phyloP scores from a whole-genome alignment of 148 eudicot species.

The Rhododendron williamsianum region DNA sequence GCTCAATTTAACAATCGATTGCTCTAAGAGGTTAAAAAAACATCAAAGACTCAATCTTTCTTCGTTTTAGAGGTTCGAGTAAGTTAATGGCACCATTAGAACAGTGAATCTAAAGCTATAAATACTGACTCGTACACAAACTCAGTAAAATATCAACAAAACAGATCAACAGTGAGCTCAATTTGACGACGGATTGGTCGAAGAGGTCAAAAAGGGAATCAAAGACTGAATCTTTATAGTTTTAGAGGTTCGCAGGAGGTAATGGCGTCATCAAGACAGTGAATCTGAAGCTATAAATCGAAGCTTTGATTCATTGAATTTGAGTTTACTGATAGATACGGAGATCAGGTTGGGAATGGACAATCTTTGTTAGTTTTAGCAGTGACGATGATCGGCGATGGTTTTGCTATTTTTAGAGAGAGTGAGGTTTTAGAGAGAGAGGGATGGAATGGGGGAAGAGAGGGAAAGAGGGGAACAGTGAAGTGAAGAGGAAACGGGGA shows the following conservation, averaged over 20 bases:
- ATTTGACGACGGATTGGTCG: background rate
- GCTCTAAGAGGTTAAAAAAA: constrained; percentile 9
- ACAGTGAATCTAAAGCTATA: constrained; percentile 1
- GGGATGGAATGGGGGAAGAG: background rate
- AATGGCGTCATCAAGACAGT: constrained; percentile 13
- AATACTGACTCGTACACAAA: background rate
- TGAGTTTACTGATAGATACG: background rate
- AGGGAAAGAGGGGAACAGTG: background rate
- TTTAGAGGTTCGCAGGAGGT: background rate
- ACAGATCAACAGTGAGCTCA: background rate
- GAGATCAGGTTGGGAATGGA: background rate
- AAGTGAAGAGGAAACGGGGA: background rate
- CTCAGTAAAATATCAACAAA: background rate
- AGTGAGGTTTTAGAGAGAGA: background rate
- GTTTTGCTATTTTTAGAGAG: background rate
- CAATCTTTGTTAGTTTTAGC: background rate
- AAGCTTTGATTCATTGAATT: background rate
- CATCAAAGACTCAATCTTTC: constrained; percentile 16
- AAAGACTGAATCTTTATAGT: constrained; percentile 12
- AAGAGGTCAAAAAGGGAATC: constrained; percentile 13
- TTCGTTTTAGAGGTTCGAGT: background rate
- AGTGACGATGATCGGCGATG: constrained; percentile 3
- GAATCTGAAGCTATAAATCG: background rate
- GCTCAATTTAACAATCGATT: constrained; percentile 1
- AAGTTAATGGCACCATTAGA: constrained; percentile 7